Evolutionary conservation across 352 stramenopile species (phyloP), one percentile per base, ranked within the genome.

Genomic region (Globisporangium lucens): DNA sequence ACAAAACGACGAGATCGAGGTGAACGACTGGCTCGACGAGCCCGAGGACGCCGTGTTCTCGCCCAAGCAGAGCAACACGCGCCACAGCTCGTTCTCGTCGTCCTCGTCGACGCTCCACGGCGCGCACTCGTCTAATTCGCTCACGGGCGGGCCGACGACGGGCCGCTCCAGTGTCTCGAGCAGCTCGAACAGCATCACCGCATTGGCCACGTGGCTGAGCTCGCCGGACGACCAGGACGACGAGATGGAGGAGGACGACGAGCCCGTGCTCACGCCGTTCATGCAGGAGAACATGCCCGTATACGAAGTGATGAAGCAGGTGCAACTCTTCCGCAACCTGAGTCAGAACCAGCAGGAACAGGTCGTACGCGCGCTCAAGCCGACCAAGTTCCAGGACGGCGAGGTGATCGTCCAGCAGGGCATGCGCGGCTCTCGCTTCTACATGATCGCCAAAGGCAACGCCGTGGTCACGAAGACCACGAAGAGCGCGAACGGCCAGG

Each of bases 371-470:
- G 84, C 88, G 13, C 79, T 96, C 58, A 94, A 94, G 65, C 88
- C 88, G 1, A 85, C 84, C 61, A 93, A 92, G 70, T 96, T 96
- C 68, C 83, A 89, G 52, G 79, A 91, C 57, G 83, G 84, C 6
- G 86, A 96, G 38, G 68, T 91, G 15, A 95, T 97, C 47, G 88
- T 97, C 17, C 86, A 91, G 53, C 90, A 97, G 61, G 90, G 90
- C 22, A 93, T 84, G 27, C 79, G 87, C 24, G 89, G 90, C 29
- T 91, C 88, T 24, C 76, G 87, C 5, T 96, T 97, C 66, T 97
- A 96, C 65, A 95, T 97, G 87, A 97, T 97, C 65, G 85, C 88
- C 61, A 94, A 91, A 66, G 90, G 90, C 56, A 85, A 91, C 63
- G 90, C 90, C 17, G 87, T 96, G 17, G 77, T 97, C 29, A 94